Evolutionary conservation across 2,329 filamentous ascomycete species (phyloP).

Genomic region (Epicoccum sorghinum): DNA sequence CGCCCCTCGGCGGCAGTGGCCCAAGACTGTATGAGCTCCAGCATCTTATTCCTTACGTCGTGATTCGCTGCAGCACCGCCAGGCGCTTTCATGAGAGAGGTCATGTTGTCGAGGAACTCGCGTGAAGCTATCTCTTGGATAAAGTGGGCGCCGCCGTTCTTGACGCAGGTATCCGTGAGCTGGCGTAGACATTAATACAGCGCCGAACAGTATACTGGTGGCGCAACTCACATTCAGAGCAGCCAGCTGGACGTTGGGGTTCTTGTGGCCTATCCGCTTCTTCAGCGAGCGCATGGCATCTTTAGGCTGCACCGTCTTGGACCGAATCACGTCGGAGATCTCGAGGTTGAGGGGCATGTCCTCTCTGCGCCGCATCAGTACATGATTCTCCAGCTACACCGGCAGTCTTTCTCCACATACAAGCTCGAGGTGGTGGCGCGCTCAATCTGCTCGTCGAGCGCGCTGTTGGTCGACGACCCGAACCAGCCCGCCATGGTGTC

Average conservation of each 20-base stretch:
- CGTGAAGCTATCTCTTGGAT: slow-evolving; percentile 92
- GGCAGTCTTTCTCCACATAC: slow-evolving; percentile 54
- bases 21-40: slow-evolving; percentile 94
- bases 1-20: slow-evolving; percentile 86
- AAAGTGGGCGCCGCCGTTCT: slow-evolving; percentile 96
- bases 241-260: slow-evolving; percentile 94
- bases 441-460: slow-evolving; percentile 96
- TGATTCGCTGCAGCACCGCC: slow-evolving; percentile 76
- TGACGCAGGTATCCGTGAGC: slow-evolving; percentile 98
- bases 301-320: slow-evolving; percentile 95
- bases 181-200: slow-evolving; percentile 36
- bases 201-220: too few relatives aligned
- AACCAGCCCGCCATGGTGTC: slow-evolving; percentile 91
- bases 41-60: slow-evolving; percentile 86
- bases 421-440: slow-evolving; percentile 92
- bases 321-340: slow-evolving; percentile 96
- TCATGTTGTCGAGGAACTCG: slow-evolving; percentile 97
- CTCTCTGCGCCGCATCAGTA: slow-evolving; percentile 64
- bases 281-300: slow-evolving; percentile 98
- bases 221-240: slow-evolving; percentile 75
- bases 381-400: not conserved
- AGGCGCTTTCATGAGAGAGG: slow-evolving; percentile 83
- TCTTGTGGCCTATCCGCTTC: slow-evolving; percentile 92
- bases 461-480: slow-evolving; percentile 77
- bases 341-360: slow-evolving; percentile 97